Evolutionary conservation across 345 rosid species (phyloP).

Genomic region (Citrus hindsii): DNA sequence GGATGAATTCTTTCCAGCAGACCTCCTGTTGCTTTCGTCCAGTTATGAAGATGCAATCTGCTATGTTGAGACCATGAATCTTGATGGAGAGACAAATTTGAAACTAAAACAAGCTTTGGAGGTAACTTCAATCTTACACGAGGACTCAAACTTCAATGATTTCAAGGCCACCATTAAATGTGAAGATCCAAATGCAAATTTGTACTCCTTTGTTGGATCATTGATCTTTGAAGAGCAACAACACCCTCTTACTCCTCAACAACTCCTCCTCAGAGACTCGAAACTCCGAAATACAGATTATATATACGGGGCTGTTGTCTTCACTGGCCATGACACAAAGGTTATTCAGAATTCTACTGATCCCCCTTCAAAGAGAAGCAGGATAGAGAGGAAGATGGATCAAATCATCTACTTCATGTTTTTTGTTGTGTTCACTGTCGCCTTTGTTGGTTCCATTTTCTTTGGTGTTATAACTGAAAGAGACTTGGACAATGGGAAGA

Average conservation of each 20-base stretch:
- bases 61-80: conserved; percentile 96
- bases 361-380: conserved; percentile 94
- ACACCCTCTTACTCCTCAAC: conserved; percentile 70
- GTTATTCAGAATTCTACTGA: conserved; percentile 78
- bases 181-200: conserved; percentile 91
- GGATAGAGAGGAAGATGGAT: conserved; percentile 81
- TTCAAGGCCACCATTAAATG: conserved; percentile 69
- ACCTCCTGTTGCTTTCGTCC: conserved; percentile 74
- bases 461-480: conserved; percentile 60
- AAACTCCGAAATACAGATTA: conserved; percentile 82
- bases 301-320: conserved; percentile 73
- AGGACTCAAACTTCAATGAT: conserved; percentile 53
- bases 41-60: conserved; percentile 79
- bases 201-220: conserved; percentile 75
- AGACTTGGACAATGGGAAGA: conserved; percentile 56
- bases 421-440: conserved; percentile 42
- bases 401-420: conserved; percentile 66
- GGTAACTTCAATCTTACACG: conserved; percentile 55
- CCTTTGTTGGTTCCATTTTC: conserved; percentile 66
- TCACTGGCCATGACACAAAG: conserved; percentile 92
- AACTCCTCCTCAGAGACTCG: conserved; percentile 85
- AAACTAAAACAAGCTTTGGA: conserved; percentile 81
- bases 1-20: conserved; percentile 83
- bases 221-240: conserved; percentile 58
- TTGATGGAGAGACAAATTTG: conserved; percentile 92